Conservation (phyloP, 345 rosid genomes). For the Euphorbia tirucalli region DNA sequence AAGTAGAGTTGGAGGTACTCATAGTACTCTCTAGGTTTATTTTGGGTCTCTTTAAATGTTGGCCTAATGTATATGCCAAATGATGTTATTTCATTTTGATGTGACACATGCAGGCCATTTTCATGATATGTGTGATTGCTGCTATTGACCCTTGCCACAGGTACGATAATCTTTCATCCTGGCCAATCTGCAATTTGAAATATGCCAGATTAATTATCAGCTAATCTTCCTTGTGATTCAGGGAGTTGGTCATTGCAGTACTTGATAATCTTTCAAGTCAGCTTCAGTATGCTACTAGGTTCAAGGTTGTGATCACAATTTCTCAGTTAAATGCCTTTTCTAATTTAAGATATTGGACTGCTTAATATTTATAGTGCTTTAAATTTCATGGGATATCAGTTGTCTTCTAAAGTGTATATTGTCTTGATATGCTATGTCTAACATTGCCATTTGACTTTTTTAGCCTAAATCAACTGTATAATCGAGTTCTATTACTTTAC, state of each 20-base stretch:
- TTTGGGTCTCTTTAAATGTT: slow-evolving; percentile 8
- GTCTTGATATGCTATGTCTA: background rate
- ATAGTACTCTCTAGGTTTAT: slow-evolving; percentile 10
- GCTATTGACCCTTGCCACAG: slow-evolving; percentile 80
- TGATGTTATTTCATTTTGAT: slow-evolving; percentile 1
- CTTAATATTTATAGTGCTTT: background rate
- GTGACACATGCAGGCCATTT: slow-evolving; percentile 66
- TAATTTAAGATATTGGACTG: background rate
- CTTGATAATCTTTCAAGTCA: slow-evolving; percentile 70
- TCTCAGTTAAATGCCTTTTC: slow-evolving; percentile 13
- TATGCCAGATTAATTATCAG: background rate
- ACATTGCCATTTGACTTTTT: background rate
- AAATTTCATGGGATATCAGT: background rate
- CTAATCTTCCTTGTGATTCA: slow-evolving; percentile 33
- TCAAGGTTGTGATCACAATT: slow-evolving; percentile 49
- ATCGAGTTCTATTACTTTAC: background rate
- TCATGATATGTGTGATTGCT: slow-evolving; percentile 78
- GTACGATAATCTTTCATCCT: slow-evolving; percentile 33
- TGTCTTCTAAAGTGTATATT: background rate
- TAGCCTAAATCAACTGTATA: background rate
- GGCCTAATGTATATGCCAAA: background rate
- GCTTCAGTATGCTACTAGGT: slow-evolving; percentile 69
- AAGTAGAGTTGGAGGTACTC: slow-evolving; percentile 76
- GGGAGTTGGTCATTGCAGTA: slow-evolving; percentile 66
- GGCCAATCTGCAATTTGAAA: slow-evolving; percentile 1